phyloP scores from a whole-genome alignment of 352 stramenopile genomes.

The Thalassiosira sp. region DNA sequence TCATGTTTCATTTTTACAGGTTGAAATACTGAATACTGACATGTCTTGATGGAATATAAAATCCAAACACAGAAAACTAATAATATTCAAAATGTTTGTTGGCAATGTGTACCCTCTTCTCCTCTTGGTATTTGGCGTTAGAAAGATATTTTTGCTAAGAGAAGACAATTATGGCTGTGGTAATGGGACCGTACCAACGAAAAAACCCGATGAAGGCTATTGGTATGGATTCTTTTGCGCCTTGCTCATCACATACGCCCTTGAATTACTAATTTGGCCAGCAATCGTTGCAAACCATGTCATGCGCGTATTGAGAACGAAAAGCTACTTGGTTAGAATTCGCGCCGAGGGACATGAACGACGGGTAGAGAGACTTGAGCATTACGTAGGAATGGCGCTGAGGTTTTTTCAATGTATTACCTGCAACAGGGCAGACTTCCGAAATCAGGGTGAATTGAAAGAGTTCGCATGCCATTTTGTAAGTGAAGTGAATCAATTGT shows the following conservation, averaged over 20 bases:
- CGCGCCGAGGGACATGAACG: background rate
- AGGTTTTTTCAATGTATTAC: background rate
- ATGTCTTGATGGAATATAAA: background rate
- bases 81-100: slow-evolving; percentile 24
- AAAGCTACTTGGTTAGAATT: slow-evolving; percentile 3
- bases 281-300: slow-evolving; percentile 5
- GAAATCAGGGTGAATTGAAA: slow-evolving; percentile 11
- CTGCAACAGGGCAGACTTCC: background rate
- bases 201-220: background rate
- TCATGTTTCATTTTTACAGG: too few relatives aligned
- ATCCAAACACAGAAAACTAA: background rate
- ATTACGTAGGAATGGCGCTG: background rate
- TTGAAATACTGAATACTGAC: too few relatives aligned
- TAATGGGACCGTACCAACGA: background rate
- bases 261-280: slow-evolving; percentile 21
- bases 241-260: slow-evolving; percentile 15
- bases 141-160: background rate
- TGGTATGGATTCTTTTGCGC: background rate
- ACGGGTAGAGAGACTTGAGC: slow-evolving; percentile 4
- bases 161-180: slow-evolving; percentile 13
- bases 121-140: background rate
- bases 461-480: slow-evolving; percentile 9
- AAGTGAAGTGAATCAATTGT: background rate
- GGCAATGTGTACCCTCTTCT: slow-evolving; percentile 8
- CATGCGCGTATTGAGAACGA: background rate